Base-by-base conservation (phyloP, 257 asterid species). In the Schizonepeta tenuifolia region DNA sequence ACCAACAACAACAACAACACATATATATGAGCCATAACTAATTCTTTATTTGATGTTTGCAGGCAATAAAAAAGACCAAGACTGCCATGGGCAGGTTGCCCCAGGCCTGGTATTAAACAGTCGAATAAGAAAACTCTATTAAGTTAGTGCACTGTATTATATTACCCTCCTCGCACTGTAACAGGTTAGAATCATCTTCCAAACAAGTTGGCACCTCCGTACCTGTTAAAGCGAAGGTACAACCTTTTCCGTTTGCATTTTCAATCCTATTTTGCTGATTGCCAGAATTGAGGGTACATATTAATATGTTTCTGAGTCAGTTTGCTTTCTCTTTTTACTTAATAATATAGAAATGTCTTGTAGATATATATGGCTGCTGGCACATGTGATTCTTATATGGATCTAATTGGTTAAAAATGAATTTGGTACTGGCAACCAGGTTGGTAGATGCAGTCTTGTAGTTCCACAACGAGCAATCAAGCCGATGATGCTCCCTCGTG, bases 41-140 rank as follows among this genome's bases (percentile, higher is more conserved):
- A 80, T 51, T 65, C 43, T 40, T 2, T 77, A 20, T 69, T 40
- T 80, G 77, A 33, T 73, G 59, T 62, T 21, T 83, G 63, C 62
- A 93, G 97, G 89, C 91, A 57, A 82, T 90, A 64, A 88, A 84
- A 82, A 88, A 80, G 90, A 82, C 89, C 60, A 90, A 88, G 86
- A 84, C 87, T 67, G 92, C 95, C 50, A 83, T 84, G 84, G 83
- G 75, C 86, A 90, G 82, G 86, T 83, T 84, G 53, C 71, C 92
- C 58, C 85, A 82, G 79, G 83, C 86, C 80, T 71, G 92, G 97
- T 88, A 90, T 79, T 83, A 20, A 60, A 68, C 74, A 47, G 67
- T 44, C 38, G 47, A 35, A 40, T 36, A 20, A 67, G 56, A 44
- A 24, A 75, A 73, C 11, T 66, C 35, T 46, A 24, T 78, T 35